Evolutionary conservation across 805 yeast species (phyloP), one percentile per base, ranked within the genome.

Genomic region (Ogataea ganodermae): DNA sequence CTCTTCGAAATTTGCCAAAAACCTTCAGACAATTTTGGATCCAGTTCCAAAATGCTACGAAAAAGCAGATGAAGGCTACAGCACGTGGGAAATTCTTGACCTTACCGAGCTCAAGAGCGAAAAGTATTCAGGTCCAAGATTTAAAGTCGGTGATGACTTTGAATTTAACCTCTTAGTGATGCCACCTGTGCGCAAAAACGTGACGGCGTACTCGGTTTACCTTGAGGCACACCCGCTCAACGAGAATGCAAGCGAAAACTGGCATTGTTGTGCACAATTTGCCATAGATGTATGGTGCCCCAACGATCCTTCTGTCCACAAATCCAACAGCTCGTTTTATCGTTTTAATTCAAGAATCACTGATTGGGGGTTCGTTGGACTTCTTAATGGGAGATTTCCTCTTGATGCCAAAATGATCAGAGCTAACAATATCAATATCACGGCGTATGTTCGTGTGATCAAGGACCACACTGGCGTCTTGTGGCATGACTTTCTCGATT

Each of bases 341-440:
- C 72, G 99, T 52, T 94, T 89, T 69, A 80, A 75, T 54, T 73
- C 81, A 8, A 71, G 74, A 39, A 96, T 88, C 46, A 79, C 88
- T 1, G 99, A 94, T 65, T 94, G 99, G 99, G 99, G 99, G 22
- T 94, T 94, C 67, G 79, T 91, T 8, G 83, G 83, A 49, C 83
- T 89, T 58, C 70, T 82, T 16, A 92, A 86, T 46, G 59, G 79
- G 24, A 72, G 79, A 35, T 61, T 86, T 45, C 58, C 73, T 3
- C 28, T 52, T 12, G 68, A 65, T 12, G 22, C 48, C 9, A 46
- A 45, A 17, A 44, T 62, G n/a, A 44, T 65, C 6, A 76, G 74
- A 45, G 79, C 82, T 33, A 80, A 83, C 56, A 65, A 68, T 45
- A 62, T 89, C 42, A 83, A 88, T 63, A 74, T 92, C 32, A 84